These are phyloP conservation scores for Botrytis squamosa DNA, from an alignment of 2,329 filamentous ascomycete genomes.

Conservation along the genomic window DNA sequence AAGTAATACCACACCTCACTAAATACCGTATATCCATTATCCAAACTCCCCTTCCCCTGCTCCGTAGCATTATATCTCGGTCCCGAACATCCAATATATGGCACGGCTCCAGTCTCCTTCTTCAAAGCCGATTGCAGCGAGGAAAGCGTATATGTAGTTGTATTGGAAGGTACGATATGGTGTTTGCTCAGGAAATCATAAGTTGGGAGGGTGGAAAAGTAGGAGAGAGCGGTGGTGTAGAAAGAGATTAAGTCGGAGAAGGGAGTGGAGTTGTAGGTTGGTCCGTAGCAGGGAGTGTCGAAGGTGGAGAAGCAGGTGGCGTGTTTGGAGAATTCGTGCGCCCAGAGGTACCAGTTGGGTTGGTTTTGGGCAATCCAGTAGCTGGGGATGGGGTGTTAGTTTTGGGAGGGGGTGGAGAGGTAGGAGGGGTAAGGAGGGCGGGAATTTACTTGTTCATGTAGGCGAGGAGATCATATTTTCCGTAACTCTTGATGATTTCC, in stretches of 20 bases:
- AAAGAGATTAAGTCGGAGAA: conserved; percentile 3
- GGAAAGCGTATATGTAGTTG: conserved; percentile 53
- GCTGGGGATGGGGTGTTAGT: conserved; percentile 8
- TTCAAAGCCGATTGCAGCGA: conserved; percentile 53
- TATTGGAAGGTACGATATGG: conserved; percentile 58
- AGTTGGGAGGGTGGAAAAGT: conserved; percentile 58
- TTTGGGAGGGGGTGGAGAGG: background rate
- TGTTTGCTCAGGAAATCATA: conserved; percentile 57
- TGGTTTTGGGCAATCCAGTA: conserved; percentile 60
- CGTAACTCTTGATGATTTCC: conserved; percentile 58
- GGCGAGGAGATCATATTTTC: conserved; percentile 57
- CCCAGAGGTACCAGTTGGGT: conserved; percentile 62
- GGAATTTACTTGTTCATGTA: conserved; percentile 58
- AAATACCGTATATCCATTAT: conserved; percentile 57
- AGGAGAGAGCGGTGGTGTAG: conserved; percentile 50
- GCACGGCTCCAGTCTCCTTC: conserved; percentile 51
- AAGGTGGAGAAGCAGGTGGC: conserved; percentile 67
- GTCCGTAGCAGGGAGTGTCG: conserved; percentile 63
- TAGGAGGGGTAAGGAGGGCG: background rate
- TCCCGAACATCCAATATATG: conserved; percentile 62
- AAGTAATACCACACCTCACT: conserved; percentile 67
- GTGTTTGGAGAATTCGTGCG: conserved; percentile 67
- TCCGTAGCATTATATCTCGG: conserved; percentile 59
- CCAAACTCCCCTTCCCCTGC: conserved; percentile 52
- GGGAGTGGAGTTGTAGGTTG: conserved; percentile 40